Conservation (phyloP, 2,329 filamentous ascomycete species). For the Rhinocladiella similis region DNA sequence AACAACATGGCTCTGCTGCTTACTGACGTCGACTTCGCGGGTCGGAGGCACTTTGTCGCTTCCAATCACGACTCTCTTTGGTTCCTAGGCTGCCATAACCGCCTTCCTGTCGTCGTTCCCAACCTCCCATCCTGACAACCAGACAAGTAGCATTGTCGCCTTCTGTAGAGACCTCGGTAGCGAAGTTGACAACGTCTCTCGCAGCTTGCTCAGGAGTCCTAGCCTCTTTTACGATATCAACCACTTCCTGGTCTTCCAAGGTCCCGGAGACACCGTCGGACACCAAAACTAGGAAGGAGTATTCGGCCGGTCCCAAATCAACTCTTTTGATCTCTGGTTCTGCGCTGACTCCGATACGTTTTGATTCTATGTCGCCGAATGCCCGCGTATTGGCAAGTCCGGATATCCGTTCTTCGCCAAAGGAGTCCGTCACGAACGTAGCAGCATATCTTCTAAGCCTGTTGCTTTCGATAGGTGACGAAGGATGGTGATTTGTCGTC, state of each 20-base stretch:
- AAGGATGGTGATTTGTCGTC: constrained; percentile 90
- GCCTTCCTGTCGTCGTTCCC: constrained; percentile 69
- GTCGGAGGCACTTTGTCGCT: constrained; percentile 76
- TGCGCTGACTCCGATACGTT: constrained; percentile 89
- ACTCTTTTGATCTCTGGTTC: constrained; percentile 84
- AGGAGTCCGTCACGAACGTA: constrained; percentile 89
- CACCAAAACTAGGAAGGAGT: constrained; percentile 83
- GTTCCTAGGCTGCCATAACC: constrained; percentile 87
- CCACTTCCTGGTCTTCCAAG: constrained; percentile 88
- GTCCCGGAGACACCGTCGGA: constrained; percentile 87
- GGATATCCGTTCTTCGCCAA: constrained; percentile 93
- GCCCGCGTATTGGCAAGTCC: constrained; percentile 91
- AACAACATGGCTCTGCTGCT: neutral
- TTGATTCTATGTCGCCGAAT: constrained; percentile 89
- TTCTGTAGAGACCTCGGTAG: constrained; percentile 74
- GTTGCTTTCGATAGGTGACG: constrained; percentile 77
- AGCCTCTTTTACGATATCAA: constrained; percentile 89
- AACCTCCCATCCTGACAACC: constrained; percentile 63
- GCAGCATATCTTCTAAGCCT: constrained; percentile 83
- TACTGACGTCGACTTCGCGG: constrained; percentile 66
- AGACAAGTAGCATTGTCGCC: constrained; percentile 66
- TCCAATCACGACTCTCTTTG: constrained; percentile 84
- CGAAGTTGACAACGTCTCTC: constrained; percentile 76
- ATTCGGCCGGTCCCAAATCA: constrained; percentile 80
- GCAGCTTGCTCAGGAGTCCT: constrained; percentile 85